Percentiles rank a stretch among this genome's conserved stretches.
Evolutionary conservation across 1,139 yeast genomes (phyloP).

Genomic region (Pichia terricola): DNA sequence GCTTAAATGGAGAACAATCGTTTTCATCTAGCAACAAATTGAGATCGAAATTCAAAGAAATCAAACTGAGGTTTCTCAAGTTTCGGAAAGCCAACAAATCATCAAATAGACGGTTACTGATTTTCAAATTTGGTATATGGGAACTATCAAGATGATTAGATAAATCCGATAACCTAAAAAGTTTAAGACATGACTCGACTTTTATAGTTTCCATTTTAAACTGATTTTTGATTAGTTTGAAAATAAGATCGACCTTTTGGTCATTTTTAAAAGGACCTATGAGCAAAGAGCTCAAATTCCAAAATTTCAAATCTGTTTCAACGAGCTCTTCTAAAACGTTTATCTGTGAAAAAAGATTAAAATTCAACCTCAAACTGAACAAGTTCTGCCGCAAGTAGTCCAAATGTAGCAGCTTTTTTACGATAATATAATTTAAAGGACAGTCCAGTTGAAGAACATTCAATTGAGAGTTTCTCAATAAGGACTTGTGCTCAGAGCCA

Average conservation of each 20-base stretch:
- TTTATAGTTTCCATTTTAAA: slow-evolving; percentile 4
- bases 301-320: slow-evolving; percentile 2
- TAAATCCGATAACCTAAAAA: slow-evolving; percentile 6
- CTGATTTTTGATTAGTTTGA: slow-evolving; percentile 2
- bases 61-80: slow-evolving; percentile 7
- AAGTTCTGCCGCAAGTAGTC: neutral
- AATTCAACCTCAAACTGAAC: slow-evolving; percentile 2
- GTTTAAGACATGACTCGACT: slow-evolving; percentile 4
- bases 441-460: neutral
- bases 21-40: neutral
- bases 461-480: neutral
- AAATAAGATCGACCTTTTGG: slow-evolving; percentile 5
- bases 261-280: slow-evolving; percentile 13
- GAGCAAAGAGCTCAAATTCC: slow-evolving; percentile 7
- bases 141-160: neutral
- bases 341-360: slow-evolving; percentile 3
- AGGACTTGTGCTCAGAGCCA: neutral
- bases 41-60: slow-evolving; percentile 7
- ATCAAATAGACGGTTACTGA: slow-evolving; percentile 3
- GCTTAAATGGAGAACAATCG: neutral
- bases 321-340: slow-evolving; percentile 2
- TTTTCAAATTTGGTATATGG: slow-evolving; percentile 1
- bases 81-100: slow-evolving; percentile 3
- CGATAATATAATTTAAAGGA: too few relatives aligned
- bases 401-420: neutral